Evolutionary conservation across 768 basidiomycete species (phyloP), one percentile per base, ranked within the genome.

Genomic region (Obba rivulosa): DNA sequence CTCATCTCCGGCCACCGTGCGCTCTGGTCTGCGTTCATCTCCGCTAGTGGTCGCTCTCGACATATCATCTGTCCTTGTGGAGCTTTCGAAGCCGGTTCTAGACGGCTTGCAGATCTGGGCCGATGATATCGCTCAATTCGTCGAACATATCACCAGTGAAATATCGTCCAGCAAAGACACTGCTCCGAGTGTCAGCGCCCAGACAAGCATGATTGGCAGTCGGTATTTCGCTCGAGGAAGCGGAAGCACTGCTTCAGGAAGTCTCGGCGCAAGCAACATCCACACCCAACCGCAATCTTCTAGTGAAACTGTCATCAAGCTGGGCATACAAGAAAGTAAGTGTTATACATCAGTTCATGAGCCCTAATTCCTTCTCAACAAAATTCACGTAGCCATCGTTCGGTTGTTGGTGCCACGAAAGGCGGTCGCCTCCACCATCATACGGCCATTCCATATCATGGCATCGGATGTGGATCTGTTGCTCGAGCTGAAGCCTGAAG

Each of bases 61-160:
- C 36, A 62, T 94, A 13, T 90, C 92, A 13, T 81, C 83, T 3
- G 64, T 87, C n/a, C 68, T 78, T 56, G 62, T 76, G 10, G 68
- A 78, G 34, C 56, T 92, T 41, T 72, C 78, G 9, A 95, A 97
- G 63, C 59, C 67, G 4, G 52, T 71, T 2, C 65, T 93, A 8
- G 91, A 97, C 60, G 78, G 79, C 11, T 63, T 98, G 16, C 92
- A 97, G 63, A 85, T 84, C 58, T 90, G 87, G 75, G 84, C 83
- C 7, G 96, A 99, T 60, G 93, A 97, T 60, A 62, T 83, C 22
- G 69, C 82, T n/a, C 90, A 87, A 57, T 75, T 85, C 43, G 57
- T 85, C 3, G 86, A 87, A 44, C 72, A 68, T 14, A 65, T 71
- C 5, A 64, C 68, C 22, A 34, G 45, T 10, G 55, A 48, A 31